Base-by-base conservation (phyloP, 2,329 filamentous ascomycete species). In the Fusarium sp. region DNA sequence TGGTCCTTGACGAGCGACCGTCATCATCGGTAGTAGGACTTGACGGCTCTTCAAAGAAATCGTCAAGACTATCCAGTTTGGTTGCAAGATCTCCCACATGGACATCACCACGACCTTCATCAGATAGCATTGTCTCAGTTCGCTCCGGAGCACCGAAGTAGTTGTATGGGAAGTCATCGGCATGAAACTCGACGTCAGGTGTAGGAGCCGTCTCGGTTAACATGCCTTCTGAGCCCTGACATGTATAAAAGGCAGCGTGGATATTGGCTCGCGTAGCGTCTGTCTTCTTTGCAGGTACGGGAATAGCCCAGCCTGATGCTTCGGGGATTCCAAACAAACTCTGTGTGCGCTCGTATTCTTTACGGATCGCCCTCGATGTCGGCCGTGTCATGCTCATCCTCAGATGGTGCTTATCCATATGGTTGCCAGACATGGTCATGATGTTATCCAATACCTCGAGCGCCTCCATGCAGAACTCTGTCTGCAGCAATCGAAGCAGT, bases 301-400 rank as follows among this genome's bases (percentile, higher is more conserved):
- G 95, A 44, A 99, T 94, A 0, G 96, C 96, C 96, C 96, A 99
- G 3, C 96, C 96, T 17, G 93, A 96, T 22, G 94, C 91, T 77
- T 98, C 95, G 0, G 96, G 96, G 61, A 99, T 98, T 28, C 97
- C 97, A 77, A 98, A 99, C 34, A 99, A 82, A 75, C 94, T 98
- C 77, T 97, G 92, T 0, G 94, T 97, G 22, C 93, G 91, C 76
- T 97, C 95, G 73, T 97, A 98, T 80, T 98, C 94, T 77, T 98
- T 98, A 49, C 93, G 91, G 50, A 96, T 92, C 0, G 92, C 89
- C 72, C 92, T 92, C 1, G 94, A 96, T 4, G 94, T 94, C 2
- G 92, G 91, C 14, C 93, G 91, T 7, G 94, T 94, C 94, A 99
- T 98, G 79, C 95, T 98, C 97, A 99, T 99, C 39, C 96, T 90